Evolutionary conservation across 345 rosid species (phyloP).

Genomic region (Kernera saxatilis): DNA sequence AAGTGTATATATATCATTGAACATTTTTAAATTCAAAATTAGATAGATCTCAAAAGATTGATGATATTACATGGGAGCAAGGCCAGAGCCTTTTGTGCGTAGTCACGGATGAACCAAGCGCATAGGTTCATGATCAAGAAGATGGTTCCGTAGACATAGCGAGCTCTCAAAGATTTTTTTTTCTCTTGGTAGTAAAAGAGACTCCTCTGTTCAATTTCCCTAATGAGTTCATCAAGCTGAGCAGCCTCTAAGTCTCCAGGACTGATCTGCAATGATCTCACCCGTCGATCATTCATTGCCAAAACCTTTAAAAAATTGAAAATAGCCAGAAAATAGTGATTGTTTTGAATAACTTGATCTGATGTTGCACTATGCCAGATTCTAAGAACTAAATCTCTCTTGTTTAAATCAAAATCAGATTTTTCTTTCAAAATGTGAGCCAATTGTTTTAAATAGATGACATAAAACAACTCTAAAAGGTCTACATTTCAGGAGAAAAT

Average conservation of each 20-base stretch:
- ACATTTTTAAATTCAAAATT: not conserved
- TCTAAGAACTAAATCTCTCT: not conserved
- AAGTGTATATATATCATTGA: not conserved
- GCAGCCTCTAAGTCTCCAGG: constrained; percentile 34
- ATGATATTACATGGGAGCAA: constrained; percentile 47
- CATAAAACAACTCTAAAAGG: not conserved
- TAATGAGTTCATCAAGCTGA: constrained; percentile 18
- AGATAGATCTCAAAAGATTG: not conserved
- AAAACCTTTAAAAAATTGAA: not conserved
- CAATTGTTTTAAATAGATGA: not conserved
- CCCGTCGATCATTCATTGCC: constrained; percentile 7
- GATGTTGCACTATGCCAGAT: not conserved
- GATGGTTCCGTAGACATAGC: constrained; percentile 63
- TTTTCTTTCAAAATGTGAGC: not conserved
- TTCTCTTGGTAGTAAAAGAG: constrained; percentile 37
- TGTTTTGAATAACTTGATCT: not conserved
- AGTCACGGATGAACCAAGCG: constrained; percentile 90
- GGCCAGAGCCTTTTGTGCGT: constrained; percentile 51
- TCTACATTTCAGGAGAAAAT: not conserved
- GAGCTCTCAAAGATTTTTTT: constrained; percentile 49
- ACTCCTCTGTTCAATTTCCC: constrained; percentile 23
- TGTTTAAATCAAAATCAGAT: not conserved
- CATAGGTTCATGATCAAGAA: constrained; percentile 60
- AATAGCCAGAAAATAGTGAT: not conserved
- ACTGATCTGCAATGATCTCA: constrained; percentile 13